Evolutionary conservation across 441 rosid genomes (phyloP).

Genomic region (Euphorbia schlechtendalii): DNA sequence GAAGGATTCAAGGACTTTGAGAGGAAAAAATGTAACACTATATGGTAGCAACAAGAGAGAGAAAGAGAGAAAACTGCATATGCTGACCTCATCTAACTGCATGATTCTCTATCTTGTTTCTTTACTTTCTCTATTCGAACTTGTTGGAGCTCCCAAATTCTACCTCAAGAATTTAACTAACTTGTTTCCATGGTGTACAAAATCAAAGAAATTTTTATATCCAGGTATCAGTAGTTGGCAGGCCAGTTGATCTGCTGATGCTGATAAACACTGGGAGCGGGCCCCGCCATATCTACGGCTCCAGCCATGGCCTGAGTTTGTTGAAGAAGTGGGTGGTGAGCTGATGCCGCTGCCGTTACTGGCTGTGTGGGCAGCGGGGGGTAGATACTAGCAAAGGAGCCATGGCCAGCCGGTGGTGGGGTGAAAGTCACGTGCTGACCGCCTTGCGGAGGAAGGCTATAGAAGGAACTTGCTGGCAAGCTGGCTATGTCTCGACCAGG

Average conservation of each 20-base stretch:
- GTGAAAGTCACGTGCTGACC: constrained; percentile 74
- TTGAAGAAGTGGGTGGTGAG: constrained; percentile 72
- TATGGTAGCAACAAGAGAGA: constrained; percentile 27
- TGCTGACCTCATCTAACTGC: constrained; percentile 40
- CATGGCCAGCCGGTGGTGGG: constrained; percentile 70
- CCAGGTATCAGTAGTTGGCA: constrained; percentile 58
- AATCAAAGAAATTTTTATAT: constrained; percentile 16
- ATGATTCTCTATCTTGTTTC: too few species aligned
- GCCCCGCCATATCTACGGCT: constrained; percentile 66
- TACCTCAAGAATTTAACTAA: constrained; percentile 30
- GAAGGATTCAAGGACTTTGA: too few species aligned
- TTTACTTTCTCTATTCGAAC: constrained; percentile 32
- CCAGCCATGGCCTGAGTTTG: constrained; percentile 77
- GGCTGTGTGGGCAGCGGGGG: constrained; percentile 78
- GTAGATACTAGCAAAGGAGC: constrained; percentile 59
- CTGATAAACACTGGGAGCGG: constrained; percentile 70
- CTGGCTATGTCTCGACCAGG: constrained; percentile 68
- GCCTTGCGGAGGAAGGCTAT: constrained; percentile 80
- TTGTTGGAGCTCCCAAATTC: constrained; percentile 35
- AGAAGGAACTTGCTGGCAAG: constrained; percentile 68
- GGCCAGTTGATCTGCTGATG: constrained; percentile 94
- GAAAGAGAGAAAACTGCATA: constrained; percentile 28
- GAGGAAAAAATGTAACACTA: constrained; percentile 29
- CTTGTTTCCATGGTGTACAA: constrained; percentile 27
- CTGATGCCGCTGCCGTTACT: constrained; percentile 60